These are phyloP conservation scores for Eremothecium cymbalariae DNA, from an alignment of 1,139 yeast species.

Conservation along the genomic window DNA sequence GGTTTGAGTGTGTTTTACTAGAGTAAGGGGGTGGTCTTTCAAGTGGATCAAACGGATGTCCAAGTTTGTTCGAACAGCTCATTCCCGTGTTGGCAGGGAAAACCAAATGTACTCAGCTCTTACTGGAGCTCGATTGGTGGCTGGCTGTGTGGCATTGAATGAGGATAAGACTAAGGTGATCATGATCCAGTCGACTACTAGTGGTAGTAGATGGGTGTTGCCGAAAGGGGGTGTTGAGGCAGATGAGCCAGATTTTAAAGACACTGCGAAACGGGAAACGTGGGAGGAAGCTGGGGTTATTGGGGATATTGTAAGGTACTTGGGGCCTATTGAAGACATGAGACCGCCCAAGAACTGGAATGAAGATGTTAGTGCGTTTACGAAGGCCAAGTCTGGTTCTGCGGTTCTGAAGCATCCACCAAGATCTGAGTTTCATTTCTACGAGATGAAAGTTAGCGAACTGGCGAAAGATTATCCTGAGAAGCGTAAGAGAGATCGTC, in stretches of 20 bases:
- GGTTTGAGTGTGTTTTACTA: neutral
- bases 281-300: slow-evolving; percentile 97
- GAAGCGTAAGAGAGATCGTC: slow-evolving; percentile 45
- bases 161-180: slow-evolving; percentile 51
- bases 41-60: slow-evolving; percentile 10
- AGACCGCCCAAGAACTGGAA: slow-evolving; percentile 58
- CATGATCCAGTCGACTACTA: slow-evolving; percentile 67
- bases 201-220: slow-evolving; percentile 66
- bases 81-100: slow-evolving; percentile 28
- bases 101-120: slow-evolving; percentile 42
- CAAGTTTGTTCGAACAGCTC: slow-evolving; percentile 22
- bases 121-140: slow-evolving; percentile 74
- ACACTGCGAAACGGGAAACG: slow-evolving; percentile 74
- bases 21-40: neutral
- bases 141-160: slow-evolving; percentile 79
- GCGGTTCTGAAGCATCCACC: slow-evolving; percentile 39
- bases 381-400: slow-evolving; percentile 13
- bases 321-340: slow-evolving; percentile 63
- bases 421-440: slow-evolving; percentile 75
- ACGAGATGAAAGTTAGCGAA: slow-evolving; percentile 55
- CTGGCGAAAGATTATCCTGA: slow-evolving; percentile 74
- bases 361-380: slow-evolving; percentile 25
- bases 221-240: slow-evolving; percentile 95
- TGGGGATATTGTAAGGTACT: slow-evolving; percentile 46
- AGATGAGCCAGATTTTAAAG: slow-evolving; percentile 56